Base-by-base conservation (phyloP, 2,329 filamentous ascomycete genomes). In the Sphaerulina vaccinii region DNA sequence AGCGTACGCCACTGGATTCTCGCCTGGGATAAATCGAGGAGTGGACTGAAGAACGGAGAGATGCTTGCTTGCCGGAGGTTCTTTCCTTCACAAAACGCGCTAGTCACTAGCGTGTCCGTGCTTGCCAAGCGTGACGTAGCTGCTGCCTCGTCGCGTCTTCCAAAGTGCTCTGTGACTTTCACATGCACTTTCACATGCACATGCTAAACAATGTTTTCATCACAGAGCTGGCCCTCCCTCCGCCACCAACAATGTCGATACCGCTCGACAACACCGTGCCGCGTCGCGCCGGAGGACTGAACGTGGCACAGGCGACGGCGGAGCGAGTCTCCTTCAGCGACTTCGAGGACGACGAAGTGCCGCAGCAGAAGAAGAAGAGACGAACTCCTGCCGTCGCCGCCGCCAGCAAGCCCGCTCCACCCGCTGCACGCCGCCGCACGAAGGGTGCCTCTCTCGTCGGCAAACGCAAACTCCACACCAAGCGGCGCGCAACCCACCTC, bases 291-390 rank as follows among this genome's bases (percentile, higher is more conserved):
- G 21, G 35, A 13, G 35, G 7, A 10, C 23, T 49, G 24, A 18
- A 35, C 19, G 19, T 11, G n/a, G 22, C 22, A 21, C 44, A 47
- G 36, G 33, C 9, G 36, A 35, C 24, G 23, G 45, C 45, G 10
- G 33, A 48, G 18, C 45, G 45, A 18, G 23, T 27, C 21, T 16
- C 36, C 15, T 48, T 52, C 38, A 43, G 35, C 24, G 50, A 52
- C 38, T 32, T 39, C 22, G 50, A 48, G 53, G 82, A 83, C 51
- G 81, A 85, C 29, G 81, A 83, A 49, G 81, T 85, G 24, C 88
- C 88, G 57, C 72, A 80, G 35, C 76, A 78, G n/a, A 85, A 83
- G 66, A 86, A 85, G 64, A 81, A 82, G 44, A 81, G 81, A 60
- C 75, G 75, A 42, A 69, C 69, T 4, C 73, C 74, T 1, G 75